Conservation (phyloP, 305 asterid genomes). For the Plantago lanceolata region DNA sequence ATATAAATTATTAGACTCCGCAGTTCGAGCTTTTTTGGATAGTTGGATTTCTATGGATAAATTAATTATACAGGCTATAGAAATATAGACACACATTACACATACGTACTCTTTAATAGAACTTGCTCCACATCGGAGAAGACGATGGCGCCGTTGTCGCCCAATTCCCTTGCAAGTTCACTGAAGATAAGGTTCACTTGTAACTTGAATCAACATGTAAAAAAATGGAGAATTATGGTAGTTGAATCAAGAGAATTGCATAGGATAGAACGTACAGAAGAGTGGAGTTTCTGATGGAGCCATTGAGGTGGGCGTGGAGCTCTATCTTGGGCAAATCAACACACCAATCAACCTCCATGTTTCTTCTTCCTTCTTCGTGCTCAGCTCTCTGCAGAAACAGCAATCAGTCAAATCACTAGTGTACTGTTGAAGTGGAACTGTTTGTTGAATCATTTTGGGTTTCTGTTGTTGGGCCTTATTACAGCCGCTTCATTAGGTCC, state of each 20-base stretch:
- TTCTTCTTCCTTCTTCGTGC: slow-evolving; percentile 15
- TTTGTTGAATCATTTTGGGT: no score
- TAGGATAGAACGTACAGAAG: slow-evolving; percentile 41
- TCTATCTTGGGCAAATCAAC: slow-evolving; percentile 75
- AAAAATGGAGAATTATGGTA: slow-evolving; percentile 11
- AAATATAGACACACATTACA: no score
- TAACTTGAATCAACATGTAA: not conserved
- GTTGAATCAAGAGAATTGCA: slow-evolving; percentile 2
- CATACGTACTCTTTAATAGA: slow-evolving; percentile 53
- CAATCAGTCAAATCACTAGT: no score
- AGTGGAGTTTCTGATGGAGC: slow-evolving; percentile 84
- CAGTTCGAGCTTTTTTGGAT: no score
- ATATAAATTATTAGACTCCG: no score
- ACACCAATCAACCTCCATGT: slow-evolving; percentile 55
- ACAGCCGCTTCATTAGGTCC: no score
- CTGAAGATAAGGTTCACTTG: slow-evolving; percentile 37
- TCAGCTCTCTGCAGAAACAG: no score
- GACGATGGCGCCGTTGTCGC: slow-evolving; percentile 49
- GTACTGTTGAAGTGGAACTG: no score
- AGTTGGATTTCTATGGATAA: no score
- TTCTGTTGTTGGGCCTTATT: no score
- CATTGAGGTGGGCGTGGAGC: slow-evolving; percentile 90
- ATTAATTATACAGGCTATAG: no score
- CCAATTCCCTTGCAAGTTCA: slow-evolving; percentile 76
- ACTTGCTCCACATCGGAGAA: slow-evolving; percentile 70